Base-by-base conservation (phyloP, 768 basidiomycete species). In the Clavaria fumosa region DNA sequence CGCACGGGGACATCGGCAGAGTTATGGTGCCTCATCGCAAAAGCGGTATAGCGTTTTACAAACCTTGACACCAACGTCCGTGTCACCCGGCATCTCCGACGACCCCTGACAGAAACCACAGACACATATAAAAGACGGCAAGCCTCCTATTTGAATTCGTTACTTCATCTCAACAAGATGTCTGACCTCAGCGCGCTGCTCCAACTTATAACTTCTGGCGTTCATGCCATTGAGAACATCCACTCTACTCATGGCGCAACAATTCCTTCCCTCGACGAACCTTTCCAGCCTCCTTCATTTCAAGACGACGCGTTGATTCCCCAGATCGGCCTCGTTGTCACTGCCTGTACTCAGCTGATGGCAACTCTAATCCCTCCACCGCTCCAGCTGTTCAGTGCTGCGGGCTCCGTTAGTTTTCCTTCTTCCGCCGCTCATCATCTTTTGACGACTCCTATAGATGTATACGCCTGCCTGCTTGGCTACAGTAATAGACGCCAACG, bases 291-390 rank as follows among this genome's bases (percentile, higher is more conserved):
- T 9, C 43, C 45, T 18, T 15, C 23, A 12, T n/a, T 5, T 12
- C 20, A 26, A 5, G 34, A n/a, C 7, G 23, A 17, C 2, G 28
- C 35, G 21, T 38, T 47, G n/a, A 17, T 48, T 18, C 35, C 30
- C 7, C 38, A 45, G 12, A 46, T 31, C 5, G 26, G 35, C 11
- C 34, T 45, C 15, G 43, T 53, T 5, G 36, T 47, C 9, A 47
- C 51, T 19, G 51, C 51, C 7, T 48, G 50, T 21, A 37, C 45
- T 9, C 51, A 53, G 35, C 42, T 53, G 15, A 42, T 46, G 31
- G 51, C 48, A 5, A 43, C 42, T 31, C 43, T 53, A 14, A 46
- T 43, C 7, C 40, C 44, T 4, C 50, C 51, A 5, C 35, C 42
- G 18, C 36, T 44, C 30, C 40, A 42, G 5, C 22, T 49, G 18